Evolutionary conservation across 176 grass and related monocot species (phyloP), one percentile per base, ranked within the genome.

Genomic region (Bothriochloa decipiens): DNA sequence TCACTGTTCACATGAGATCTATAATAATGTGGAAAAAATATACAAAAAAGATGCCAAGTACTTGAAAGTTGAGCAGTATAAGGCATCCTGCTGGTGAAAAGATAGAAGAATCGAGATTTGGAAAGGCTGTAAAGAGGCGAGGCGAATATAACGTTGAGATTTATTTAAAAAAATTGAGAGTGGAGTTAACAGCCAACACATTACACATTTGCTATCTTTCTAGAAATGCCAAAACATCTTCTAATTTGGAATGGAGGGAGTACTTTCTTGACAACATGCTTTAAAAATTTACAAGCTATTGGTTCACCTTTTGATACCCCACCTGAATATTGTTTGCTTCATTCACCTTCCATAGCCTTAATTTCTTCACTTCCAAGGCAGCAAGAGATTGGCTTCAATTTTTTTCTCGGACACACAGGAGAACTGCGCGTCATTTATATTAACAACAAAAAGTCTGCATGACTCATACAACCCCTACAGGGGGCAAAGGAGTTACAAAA

Each of bases 81-180:
- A 50, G 47, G 18, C 65, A 78, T 61, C 28, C 76, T 86, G 75
- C 11, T 67, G 43, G 32, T 25, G 3, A 47, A 62, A 87, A 69
- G 72, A 15, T 82, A 20, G 28, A 60, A 69, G 14, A 67, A 9
- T 61, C 57, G 62, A 65, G 28, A 77, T 40, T 67, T 83, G 45
- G 63, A 68, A 36, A 35, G 8, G 49, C 29, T 52, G 42, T 68
- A 65, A 65, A 68, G 79, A 61, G 22, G 55, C 22, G 27, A 40
- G 39, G 40, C 40, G 9, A 23, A 5, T 16, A 65, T 45, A 43
- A 79, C 76, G 37, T 57, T 57, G 53, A 57, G 53, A 57, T 57
- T 57, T 57, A 9, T 6, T 53, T 53, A 1, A 18, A 17, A 52
- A n/a, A n/a, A 58, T 0, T 45, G 23, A 40, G 57, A 79, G 7